Evolutionary conservation across 345 rosid species (phyloP).

Genomic region (Fremontodendron californicum): DNA sequence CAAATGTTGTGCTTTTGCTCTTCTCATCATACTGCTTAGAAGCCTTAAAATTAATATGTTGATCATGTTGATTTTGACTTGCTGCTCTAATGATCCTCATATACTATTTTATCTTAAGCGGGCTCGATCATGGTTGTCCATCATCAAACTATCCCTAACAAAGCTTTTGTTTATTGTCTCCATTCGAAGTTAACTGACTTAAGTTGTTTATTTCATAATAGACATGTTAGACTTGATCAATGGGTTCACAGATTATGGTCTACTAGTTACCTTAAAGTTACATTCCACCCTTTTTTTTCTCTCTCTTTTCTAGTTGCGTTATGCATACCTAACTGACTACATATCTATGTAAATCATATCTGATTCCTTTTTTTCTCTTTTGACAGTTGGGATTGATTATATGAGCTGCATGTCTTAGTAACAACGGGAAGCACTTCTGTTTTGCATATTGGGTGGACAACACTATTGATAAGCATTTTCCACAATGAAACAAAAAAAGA

Average conservation of each 20-base stretch:
- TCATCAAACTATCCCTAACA: not conserved
- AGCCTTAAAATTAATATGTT: not conserved
- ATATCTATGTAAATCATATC: no score
- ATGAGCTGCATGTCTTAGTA: conserved; percentile 50
- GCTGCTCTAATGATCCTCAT: not conserved
- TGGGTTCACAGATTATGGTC: no score
- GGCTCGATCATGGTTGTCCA: not conserved
- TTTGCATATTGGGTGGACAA: conserved; percentile 72
- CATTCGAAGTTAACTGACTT: not conserved
- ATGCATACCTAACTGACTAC: no score
- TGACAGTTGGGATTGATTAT: conserved; percentile 59
- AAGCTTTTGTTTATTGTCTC: not conserved
- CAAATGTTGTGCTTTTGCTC: not conserved
- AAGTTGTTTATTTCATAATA: no score
- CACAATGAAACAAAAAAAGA: conserved; percentile 52
- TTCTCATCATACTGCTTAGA: not conserved
- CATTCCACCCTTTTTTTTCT: no score
- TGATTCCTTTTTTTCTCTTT: conserved; percentile 7
- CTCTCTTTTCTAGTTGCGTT: no score
- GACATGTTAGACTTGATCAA: not conserved
- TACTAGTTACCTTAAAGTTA: no score
- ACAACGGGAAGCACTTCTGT: conserved; percentile 72
- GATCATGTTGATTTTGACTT: not conserved
- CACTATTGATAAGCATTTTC: conserved; percentile 49
- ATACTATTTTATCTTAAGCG: not conserved